A percentile compares a stretch with the other conserved stretches of the same genome.
Conservation (phyloP, 768 basidiomycete species). For the Rhizopogon roseolus region DNA sequence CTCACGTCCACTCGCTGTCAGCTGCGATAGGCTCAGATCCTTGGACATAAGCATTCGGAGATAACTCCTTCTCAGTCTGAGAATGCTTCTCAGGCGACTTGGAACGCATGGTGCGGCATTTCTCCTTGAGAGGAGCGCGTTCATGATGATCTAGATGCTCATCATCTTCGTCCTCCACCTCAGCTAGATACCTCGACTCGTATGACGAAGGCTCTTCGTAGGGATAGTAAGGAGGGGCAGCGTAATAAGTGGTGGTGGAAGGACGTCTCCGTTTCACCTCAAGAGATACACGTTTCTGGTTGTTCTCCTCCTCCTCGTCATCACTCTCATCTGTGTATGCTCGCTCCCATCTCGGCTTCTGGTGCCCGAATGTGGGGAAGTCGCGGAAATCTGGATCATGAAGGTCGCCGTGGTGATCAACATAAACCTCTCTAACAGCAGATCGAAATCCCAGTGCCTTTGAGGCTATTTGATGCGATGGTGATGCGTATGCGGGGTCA, state of each 20-base stretch:
- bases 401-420: constrained; percentile 57
- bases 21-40: constrained; percentile 7
- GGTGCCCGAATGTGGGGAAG: constrained; percentile 40
- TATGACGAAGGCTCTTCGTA: constrained; percentile 27
- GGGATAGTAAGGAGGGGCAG: constrained; percentile 19
- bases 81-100: constrained; percentile 16
- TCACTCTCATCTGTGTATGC: constrained; percentile 24
- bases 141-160: constrained; percentile 9
- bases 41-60: background rate
- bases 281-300: constrained; percentile 11
- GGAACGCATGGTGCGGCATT: constrained; percentile 7
- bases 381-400: constrained; percentile 68
- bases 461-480: constrained; percentile 21
- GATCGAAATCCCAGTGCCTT: constrained; percentile 13
- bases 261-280: constrained; percentile 21
- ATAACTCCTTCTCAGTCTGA: constrained; percentile 16
- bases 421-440: constrained; percentile 36
- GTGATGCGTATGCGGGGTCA: constrained; percentile 55
- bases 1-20: constrained; percentile 30
- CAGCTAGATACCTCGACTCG: constrained; percentile 21
- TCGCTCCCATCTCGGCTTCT: constrained; percentile 32
- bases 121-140: constrained; percentile 24
- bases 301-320: constrained; percentile 23
- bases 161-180: constrained; percentile 22
- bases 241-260: constrained; percentile 14